Conservation (phyloP, 2,329 filamentous ascomycete genomes). For the Dryadomyces quercus-mongolicae region DNA sequence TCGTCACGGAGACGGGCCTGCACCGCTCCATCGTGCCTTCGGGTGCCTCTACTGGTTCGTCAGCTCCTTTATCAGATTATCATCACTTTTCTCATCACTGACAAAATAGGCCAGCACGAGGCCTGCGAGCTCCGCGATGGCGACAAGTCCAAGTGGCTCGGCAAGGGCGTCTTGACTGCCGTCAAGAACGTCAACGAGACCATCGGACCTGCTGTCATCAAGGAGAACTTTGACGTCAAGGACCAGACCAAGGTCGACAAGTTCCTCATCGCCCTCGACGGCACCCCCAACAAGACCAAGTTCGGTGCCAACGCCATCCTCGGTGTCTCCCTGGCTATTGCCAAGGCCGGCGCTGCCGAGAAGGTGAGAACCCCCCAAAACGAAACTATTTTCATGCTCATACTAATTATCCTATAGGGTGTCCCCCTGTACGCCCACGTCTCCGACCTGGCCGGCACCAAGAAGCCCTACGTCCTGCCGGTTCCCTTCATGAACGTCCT, state of each 20-base stretch:
- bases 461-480: slow-evolving; percentile 8
- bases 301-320: slow-evolving; percentile 83
- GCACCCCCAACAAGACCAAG: slow-evolving; percentile 76
- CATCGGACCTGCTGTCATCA: slow-evolving; percentile 72
- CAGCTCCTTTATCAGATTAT: not conserved
- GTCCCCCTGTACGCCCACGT: slow-evolving; percentile 81
- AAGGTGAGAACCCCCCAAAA: too few species aligned
- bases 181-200: slow-evolving; percentile 74
- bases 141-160: slow-evolving; percentile 75
- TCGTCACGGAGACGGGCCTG: slow-evolving; percentile 90
- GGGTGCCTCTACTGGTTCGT: slow-evolving; percentile 83
- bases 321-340: slow-evolving; percentile 71
- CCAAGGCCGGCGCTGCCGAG: slow-evolving; percentile 81
- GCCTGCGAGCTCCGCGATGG: slow-evolving; percentile 84
- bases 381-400: too few species aligned
- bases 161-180: slow-evolving; percentile 80
- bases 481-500: slow-evolving; percentile 8
- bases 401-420: too few species aligned
- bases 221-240: slow-evolving; percentile 73
- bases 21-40: slow-evolving; percentile 97
- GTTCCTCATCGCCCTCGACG: slow-evolving; percentile 78
- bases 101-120: slow-evolving; percentile 87
- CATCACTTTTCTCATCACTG: slow-evolving; percentile 4
- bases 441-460: slow-evolving; percentile 70
- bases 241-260: slow-evolving; percentile 73